Evolutionary conservation across 1,284 basidiomycete genomes (phyloP).

Genomic region (Leucoagaricus sp.): DNA sequence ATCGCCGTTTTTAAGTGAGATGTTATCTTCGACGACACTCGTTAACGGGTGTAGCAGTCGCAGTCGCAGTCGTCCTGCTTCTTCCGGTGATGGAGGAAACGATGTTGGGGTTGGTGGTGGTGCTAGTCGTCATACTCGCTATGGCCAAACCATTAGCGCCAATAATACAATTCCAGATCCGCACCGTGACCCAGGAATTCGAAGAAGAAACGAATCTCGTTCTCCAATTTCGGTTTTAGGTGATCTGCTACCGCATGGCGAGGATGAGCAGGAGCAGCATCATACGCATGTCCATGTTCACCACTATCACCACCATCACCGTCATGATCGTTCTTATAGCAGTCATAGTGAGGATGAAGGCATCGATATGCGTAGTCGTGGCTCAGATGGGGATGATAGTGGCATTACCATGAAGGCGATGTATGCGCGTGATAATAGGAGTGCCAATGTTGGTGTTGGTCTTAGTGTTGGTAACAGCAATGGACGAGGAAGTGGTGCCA

Average conservation of each 20-base stretch:
- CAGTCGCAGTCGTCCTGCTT: too few species aligned
- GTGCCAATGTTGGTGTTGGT: too few species aligned
- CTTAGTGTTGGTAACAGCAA: not conserved
- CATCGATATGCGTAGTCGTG: too few species aligned
- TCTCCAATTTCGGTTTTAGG: not conserved
- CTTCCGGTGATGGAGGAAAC: not conserved
- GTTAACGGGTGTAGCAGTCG: not conserved
- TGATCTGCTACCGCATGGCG: not conserved
- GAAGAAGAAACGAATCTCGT: not conserved
- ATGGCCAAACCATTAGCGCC: not conserved
- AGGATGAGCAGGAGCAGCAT: not conserved
- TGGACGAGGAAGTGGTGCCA: not conserved
- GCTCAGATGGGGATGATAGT: too few species aligned
- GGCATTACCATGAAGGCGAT: too few species aligned
- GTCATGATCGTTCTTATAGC: not conserved
- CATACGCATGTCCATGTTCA: too few species aligned
- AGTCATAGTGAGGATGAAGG: too few species aligned
- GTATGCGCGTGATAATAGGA: not conserved
- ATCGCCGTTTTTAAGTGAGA: slow-evolving; percentile 11
- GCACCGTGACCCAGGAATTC: not conserved
- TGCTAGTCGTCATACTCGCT: not conserved
- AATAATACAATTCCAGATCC: not conserved
- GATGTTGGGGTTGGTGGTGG: not conserved
- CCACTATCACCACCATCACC: not conserved
- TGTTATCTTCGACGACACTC: slow-evolving; percentile 1